Conservation (phyloP, 352 stramenopile species). For the Globisporangium barbulae region DNA sequence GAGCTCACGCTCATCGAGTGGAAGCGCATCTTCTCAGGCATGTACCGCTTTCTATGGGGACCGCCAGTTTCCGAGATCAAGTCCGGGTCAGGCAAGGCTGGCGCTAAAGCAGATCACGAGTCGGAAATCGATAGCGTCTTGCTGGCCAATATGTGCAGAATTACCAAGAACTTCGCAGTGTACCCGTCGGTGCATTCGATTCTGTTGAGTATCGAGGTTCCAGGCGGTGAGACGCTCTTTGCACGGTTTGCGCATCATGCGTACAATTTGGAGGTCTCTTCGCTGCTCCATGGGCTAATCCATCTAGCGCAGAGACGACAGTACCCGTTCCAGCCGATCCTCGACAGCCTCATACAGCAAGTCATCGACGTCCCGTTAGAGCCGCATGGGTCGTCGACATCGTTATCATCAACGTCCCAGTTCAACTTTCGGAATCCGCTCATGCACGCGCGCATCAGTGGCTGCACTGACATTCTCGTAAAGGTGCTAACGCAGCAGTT, state of each 20-base stretch:
- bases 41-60: constrained; percentile 55
- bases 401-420: constrained; percentile 34
- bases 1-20: constrained; percentile 63
- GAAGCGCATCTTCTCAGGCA: constrained; percentile 63
- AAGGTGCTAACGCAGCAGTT: constrained; percentile 70
- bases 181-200: constrained; percentile 64
- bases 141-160: constrained; percentile 63
- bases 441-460: constrained; percentile 50
- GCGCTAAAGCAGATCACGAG: constrained; percentile 23
- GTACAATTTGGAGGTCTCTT: constrained; percentile 63
- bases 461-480: constrained; percentile 60
- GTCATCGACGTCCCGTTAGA: constrained; percentile 38
- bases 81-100: background rate
- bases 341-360: constrained; percentile 49
- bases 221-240: constrained; percentile 38
- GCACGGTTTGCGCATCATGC: constrained; percentile 41
- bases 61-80: background rate
- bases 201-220: constrained; percentile 37
- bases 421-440: constrained; percentile 42
- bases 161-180: constrained; percentile 66
- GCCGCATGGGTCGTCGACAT: constrained; percentile 20
- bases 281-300: constrained; percentile 59
- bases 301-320: constrained; percentile 53
- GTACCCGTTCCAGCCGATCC: constrained; percentile 38
- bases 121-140: constrained; percentile 45